Evolutionary conservation across 2,329 filamentous ascomycete species (phyloP).

Genomic region (Hymenoscyphus infarciens): DNA sequence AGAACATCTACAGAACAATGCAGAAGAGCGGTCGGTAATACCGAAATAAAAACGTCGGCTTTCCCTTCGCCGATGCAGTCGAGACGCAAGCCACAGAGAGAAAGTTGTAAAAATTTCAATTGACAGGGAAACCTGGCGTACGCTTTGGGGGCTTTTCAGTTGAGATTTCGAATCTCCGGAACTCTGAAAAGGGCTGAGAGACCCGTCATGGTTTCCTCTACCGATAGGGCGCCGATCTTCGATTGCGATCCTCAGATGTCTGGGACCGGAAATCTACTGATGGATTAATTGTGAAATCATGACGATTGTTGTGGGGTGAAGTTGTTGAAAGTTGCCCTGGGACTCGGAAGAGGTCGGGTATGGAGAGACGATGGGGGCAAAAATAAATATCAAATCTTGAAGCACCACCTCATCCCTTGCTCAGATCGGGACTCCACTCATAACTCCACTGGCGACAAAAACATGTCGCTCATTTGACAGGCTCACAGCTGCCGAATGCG

Average conservation of each 20-base stretch:
- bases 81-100: neutral
- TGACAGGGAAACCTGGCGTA: neutral
- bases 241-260: constrained; percentile 1
- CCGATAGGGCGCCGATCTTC: neutral
- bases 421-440: constrained; percentile 1
- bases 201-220: neutral
- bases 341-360: too few relatives aligned
- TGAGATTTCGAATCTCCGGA: neutral
- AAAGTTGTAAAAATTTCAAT: neutral
- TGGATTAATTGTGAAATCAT: neutral
- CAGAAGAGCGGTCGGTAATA: constrained; percentile 1
- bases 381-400: constrained; percentile 3
- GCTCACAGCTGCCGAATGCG: neutral
- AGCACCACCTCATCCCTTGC: constrained; percentile 3
- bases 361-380: neutral
- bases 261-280: neutral
- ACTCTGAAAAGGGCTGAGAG: neutral
- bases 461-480: neutral
- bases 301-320: neutral
- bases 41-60: constrained; percentile 5
- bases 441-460: neutral
- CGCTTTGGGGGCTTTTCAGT: too few relatives aligned
- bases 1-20: constrained; percentile 5
- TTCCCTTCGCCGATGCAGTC: neutral
- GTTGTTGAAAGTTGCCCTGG: neutral